Base-by-base conservation (phyloP, 2,329 filamentous ascomycete genomes). In the Colletotrichum aenigma region DNA sequence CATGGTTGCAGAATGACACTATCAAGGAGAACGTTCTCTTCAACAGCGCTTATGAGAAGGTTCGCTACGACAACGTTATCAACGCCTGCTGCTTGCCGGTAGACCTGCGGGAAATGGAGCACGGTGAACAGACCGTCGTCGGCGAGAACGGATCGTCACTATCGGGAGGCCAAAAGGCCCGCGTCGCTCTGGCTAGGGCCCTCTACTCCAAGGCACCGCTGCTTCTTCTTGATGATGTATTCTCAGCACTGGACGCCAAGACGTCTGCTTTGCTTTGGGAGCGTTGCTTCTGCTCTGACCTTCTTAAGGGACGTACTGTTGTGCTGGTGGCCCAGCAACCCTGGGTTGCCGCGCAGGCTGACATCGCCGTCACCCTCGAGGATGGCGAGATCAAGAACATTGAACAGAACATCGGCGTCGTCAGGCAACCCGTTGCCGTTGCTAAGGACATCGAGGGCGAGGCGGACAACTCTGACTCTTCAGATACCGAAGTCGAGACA, bases 181-280 rank as follows among this genome's bases (percentile, higher is more conserved):
- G 90, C 7, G 88, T 92, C 43, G 89, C 90, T 15, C 81, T 92
- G 38, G 91, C 91, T 2, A 85, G 91, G 72, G 88, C 90, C 8
- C 80, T 92, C 2, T 92, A 92, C 80, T 91, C 90, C 2, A 88
- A 88, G 70, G 87, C 90, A 0, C 84, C 88, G 3, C 84, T 91
- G 3, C 82, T 92, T 26, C 83, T 92, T 1, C 86, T 92, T 2
- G 91, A 92, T 76, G 91, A 92, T 74, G 86, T 92, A 4, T 91
- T 92, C 77, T 90, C 90, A 1, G 91, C 91, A 0, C 84, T 92
- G 1, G 91, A 92, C 78, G 87, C 90, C 21, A 90, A 91, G 77
- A 92, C 91, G 0, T 88, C 89, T 1, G 88, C 89, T 18, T 84
- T 86, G 4, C 85, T 93, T 3, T 92, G 90, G 88, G 87, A 90